These are phyloP conservation scores for Aspergillus sp. DNA, from an alignment of 2,329 filamentous ascomycete species.

Conservation along the genomic window DNA sequence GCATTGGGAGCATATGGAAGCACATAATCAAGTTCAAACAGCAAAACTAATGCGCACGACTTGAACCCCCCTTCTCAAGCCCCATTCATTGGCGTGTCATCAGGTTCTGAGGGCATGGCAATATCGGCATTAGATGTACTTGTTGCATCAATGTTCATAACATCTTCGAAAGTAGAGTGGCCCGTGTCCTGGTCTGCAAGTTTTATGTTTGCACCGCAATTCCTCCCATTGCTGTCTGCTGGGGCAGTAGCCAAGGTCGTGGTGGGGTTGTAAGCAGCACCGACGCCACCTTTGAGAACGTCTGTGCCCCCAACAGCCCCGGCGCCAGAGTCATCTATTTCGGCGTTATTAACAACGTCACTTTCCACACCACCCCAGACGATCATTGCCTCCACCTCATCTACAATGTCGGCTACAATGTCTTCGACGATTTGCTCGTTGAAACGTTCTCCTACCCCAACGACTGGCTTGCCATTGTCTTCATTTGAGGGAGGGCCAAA, in stretches of 20 bases:
- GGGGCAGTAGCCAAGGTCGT: constrained; percentile 16
- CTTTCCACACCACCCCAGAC: constrained; percentile 54
- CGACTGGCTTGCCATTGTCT: constrained; percentile 47
- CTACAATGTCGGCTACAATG: constrained; percentile 85
- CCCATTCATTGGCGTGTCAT: constrained; percentile 22
- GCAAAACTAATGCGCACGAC: neutral
- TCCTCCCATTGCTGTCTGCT: neutral
- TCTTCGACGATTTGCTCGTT: constrained; percentile 94
- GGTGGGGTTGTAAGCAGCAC: constrained; percentile 30
- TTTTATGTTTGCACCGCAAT: constrained; percentile 13
- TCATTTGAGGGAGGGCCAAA: constrained; percentile 65
- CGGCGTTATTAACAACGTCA: constrained; percentile 31
- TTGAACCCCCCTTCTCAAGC: neutral
- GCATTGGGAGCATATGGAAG: neutral
- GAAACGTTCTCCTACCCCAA: constrained; percentile 74
- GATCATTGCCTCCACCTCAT: constrained; percentile 78
- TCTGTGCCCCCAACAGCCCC: constrained; percentile 33
- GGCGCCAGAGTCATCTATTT: constrained; percentile 25
- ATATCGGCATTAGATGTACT: constrained; percentile 23
- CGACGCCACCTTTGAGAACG: constrained; percentile 33
- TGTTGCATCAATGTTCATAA: constrained; percentile 22
- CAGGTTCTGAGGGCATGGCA: constrained; percentile 12
- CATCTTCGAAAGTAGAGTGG: constrained; percentile 24
- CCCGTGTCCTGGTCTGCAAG: constrained; percentile 18
- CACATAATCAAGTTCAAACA: no score